phyloP scores from a whole-genome alignment of 2,329 filamentous ascomycete species.

The Colletotrichum coccodes region DNA sequence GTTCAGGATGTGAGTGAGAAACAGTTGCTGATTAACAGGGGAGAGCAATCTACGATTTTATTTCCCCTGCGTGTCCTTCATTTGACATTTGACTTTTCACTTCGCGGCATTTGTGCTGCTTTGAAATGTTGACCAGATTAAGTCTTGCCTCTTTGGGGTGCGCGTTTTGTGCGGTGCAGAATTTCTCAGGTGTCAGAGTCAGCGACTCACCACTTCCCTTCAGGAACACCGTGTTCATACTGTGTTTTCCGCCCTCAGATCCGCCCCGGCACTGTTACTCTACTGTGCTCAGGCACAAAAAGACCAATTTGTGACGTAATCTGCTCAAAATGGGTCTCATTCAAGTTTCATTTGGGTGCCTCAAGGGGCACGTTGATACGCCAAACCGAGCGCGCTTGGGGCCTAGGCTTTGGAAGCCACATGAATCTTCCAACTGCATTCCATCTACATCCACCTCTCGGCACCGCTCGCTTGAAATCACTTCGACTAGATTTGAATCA shows the following conservation, averaged over 20 bases:
- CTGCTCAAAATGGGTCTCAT: slow-evolving; percentile 27
- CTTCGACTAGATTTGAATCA: background rate
- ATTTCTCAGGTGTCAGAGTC: slow-evolving; percentile 15
- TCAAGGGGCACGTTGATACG: slow-evolving; percentile 17
- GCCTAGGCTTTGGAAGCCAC: slow-evolving; percentile 5
- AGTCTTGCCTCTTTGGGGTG: slow-evolving; percentile 27
- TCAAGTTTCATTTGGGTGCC: slow-evolving; percentile 26
- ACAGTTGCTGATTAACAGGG: background rate
- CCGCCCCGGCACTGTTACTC: background rate
- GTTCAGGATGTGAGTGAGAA: background rate
- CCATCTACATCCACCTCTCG: background rate
- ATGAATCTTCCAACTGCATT: slow-evolving; percentile 12
- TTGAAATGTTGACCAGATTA: slow-evolving; percentile 22
- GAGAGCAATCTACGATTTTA: background rate
- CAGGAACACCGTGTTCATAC: background rate
- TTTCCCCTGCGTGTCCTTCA: background rate
- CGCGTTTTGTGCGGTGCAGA: slow-evolving; percentile 33
- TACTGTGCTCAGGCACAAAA: slow-evolving; percentile 1
- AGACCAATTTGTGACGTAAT: slow-evolving; percentile 27
- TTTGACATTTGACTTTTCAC: slow-evolving; percentile 8
- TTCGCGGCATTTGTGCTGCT: slow-evolving; percentile 28
- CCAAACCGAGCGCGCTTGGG: slow-evolving; percentile 23
- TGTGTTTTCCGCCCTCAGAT: rapidly evolving
- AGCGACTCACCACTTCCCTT: background rate
- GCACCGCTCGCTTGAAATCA: background rate